Conservation (phyloP, 352 stramenopile genomes). For the Phytophthora syringae region DNA sequence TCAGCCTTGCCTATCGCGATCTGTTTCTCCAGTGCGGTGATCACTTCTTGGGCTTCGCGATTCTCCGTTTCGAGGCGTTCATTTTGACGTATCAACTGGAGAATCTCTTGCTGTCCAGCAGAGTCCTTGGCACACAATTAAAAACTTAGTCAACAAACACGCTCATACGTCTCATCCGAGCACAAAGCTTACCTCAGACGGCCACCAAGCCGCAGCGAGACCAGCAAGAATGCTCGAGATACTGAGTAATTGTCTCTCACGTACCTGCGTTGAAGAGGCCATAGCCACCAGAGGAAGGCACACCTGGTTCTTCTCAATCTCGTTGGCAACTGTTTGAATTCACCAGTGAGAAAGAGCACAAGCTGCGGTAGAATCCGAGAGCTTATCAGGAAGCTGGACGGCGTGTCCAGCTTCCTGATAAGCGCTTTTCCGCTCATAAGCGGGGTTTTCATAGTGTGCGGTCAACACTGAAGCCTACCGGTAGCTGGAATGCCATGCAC, state of each 20-base stretch:
- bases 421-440: too few relatives aligned
- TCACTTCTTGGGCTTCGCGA: not conserved
- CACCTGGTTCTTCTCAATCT: not conserved
- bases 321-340: too few relatives aligned
- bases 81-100: not conserved
- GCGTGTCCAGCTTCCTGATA: too few relatives aligned
- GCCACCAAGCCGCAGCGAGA: not conserved
- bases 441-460: too few relatives aligned
- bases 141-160: too few relatives aligned
- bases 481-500: not conserved
- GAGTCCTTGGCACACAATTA: too few relatives aligned
- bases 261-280: not conserved
- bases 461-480: too few relatives aligned
- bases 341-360: slow-evolving; percentile 6
- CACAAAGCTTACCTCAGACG: not conserved
- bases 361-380: not conserved
- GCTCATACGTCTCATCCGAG: not conserved
- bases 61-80: slow-evolving; percentile 1
- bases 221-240: not conserved
- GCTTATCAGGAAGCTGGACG: too few relatives aligned
- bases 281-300: not conserved
- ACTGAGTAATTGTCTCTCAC: not conserved
- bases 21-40: slow-evolving; percentile 1
- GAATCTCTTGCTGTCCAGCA: not conserved
- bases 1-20: not conserved